Percentiles rank a stretch among this genome's conserved stretches.
phyloP scores from a whole-genome alignment of 352 stramenopile genomes.

The Globisporangium abappressorium region DNA sequence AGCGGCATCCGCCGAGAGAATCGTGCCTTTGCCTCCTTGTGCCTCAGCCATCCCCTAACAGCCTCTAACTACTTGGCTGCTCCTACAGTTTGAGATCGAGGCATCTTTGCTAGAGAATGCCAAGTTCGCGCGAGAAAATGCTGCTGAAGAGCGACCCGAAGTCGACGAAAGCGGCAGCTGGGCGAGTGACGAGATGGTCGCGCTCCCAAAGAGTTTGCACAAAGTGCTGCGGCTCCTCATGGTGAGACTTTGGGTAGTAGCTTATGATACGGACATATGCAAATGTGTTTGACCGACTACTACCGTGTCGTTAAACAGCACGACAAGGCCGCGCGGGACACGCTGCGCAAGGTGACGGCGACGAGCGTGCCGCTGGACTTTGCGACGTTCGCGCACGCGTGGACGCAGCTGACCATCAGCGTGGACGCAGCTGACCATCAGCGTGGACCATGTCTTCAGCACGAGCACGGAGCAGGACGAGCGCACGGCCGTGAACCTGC shows the following conservation, averaged over 20 bases:
- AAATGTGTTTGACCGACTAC: too few relatives aligned
- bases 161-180: slow-evolving; percentile 15
- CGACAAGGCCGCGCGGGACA: slow-evolving; percentile 37
- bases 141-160: slow-evolving; percentile 11
- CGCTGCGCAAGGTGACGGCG: slow-evolving; percentile 35
- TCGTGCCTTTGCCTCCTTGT: neutral
- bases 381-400: slow-evolving; percentile 30
- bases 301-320: slow-evolving; percentile 18
- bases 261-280: too few relatives aligned
- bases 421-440: slow-evolving; percentile 42
- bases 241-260: slow-evolving; percentile 14
- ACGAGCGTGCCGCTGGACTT: slow-evolving; percentile 38
- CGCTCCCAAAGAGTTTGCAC: slow-evolving; percentile 36
- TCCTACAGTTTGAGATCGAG: slow-evolving; percentile 17
- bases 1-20: neutral
- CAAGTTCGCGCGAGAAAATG: neutral
- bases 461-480: slow-evolving; percentile 65
- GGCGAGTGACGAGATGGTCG: slow-evolving; percentile 16
- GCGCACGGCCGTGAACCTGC: slow-evolving; percentile 22
- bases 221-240: slow-evolving; percentile 22
- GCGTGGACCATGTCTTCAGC: slow-evolving; percentile 33
- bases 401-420: slow-evolving; percentile 41
- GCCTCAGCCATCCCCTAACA: neutral
- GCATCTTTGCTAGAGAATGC: slow-evolving; percentile 2
- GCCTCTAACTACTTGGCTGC: neutral